A percentile compares a stretch with the other conserved stretches of the same genome.
Evolutionary conservation across 1,284 basidiomycete genomes (phyloP).

Genomic region (Rhodotorula sp.): DNA sequence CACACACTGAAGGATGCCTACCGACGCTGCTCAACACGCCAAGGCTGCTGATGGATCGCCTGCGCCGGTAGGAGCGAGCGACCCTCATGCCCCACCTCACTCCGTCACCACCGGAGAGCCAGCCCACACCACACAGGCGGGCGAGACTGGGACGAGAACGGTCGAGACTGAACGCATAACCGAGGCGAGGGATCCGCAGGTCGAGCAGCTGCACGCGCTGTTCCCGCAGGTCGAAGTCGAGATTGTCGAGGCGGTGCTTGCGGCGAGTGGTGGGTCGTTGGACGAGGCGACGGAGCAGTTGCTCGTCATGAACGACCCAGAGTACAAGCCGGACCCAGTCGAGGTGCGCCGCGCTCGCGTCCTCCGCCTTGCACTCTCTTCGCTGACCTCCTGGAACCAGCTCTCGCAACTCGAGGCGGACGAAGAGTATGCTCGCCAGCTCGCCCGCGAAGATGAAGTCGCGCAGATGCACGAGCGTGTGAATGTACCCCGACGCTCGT

Average conservation of each 20-base stretch:
- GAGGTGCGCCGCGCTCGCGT: slow-evolving; percentile 1
- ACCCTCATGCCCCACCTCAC: neutral
- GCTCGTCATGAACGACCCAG: slow-evolving; percentile 30
- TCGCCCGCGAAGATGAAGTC: slow-evolving; percentile 28
- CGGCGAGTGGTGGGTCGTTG: slow-evolving; percentile 8
- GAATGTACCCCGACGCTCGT: neutral
- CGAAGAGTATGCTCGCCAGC: slow-evolving; percentile 28
- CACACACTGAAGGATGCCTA: too few relatives aligned
- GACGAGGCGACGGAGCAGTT: slow-evolving; percentile 28
- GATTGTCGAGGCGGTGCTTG: slow-evolving; percentile 33
- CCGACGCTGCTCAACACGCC: too few relatives aligned
- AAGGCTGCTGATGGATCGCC: too few relatives aligned
- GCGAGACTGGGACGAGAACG: neutral
- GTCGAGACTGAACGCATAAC: neutral
- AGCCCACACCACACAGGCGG: neutral
- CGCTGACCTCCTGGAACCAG: neutral
- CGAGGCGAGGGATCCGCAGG: slow-evolving; percentile 4
- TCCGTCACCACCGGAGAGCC: neutral
- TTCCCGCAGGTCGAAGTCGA: slow-evolving; percentile 26
- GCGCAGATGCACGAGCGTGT: slow-evolving; percentile 2
- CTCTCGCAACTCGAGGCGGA: slow-evolving; percentile 28
- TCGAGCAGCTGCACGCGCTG: slow-evolving; percentile 22
- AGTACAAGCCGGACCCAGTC: slow-evolving; percentile 12
- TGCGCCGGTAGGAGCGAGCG: too few relatives aligned
- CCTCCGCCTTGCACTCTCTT: too few relatives aligned